Percentiles rank a stretch among this genome's conserved stretches.
Conservation (phyloP, 2,329 filamentous ascomycete genomes). For the Microsporum canis region DNA sequence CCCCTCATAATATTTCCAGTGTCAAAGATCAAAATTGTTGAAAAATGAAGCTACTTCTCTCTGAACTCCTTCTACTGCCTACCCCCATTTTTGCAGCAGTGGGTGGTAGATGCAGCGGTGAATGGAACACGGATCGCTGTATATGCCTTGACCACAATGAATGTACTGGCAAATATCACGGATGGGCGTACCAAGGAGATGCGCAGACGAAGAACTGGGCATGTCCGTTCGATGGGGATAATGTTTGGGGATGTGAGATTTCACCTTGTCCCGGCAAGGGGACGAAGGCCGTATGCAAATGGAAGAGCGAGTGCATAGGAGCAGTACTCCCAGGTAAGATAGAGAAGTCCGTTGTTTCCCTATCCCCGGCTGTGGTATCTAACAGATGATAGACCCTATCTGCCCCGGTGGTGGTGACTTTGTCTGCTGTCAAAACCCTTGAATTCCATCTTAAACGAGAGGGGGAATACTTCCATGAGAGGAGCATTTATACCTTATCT, state of each 20-base stretch:
- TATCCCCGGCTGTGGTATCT: not conserved
- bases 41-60: not conserved
- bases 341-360: not conserved
- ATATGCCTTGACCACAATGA: not conserved
- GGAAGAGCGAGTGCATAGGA: not conserved
- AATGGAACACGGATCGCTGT: not conserved
- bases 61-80: not conserved
- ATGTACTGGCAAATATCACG: not conserved
- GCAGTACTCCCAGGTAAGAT: not conserved
- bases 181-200: not conserved
- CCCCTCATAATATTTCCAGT: not conserved
- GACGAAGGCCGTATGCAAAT: not conserved
- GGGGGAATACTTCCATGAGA: not conserved
- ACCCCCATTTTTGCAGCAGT: not conserved
- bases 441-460: not conserved
- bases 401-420: not conserved
- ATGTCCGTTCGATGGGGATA: not conserved
- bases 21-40: not conserved
- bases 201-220: not conserved
- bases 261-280: not conserved
- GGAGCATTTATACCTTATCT: too few species aligned
- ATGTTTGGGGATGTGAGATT: not conserved
- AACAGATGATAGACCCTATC: not conserved
- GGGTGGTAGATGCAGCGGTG: not conserved
- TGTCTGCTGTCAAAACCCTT: not conserved